Conservation (phyloP, 257 asterid genomes). For the Solanum medicagineum region DNA sequence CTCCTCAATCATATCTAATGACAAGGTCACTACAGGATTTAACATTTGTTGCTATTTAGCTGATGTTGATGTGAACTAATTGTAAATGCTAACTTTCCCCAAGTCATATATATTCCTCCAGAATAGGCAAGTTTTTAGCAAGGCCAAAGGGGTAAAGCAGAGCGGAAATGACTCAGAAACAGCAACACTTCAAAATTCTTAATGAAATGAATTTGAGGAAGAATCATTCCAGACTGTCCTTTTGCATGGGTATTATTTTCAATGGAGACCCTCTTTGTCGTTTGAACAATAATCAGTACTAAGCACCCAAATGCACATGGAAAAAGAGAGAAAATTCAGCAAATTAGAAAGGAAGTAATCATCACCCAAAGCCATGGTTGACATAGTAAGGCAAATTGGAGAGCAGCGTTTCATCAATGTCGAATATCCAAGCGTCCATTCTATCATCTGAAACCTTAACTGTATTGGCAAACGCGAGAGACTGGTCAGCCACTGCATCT, state of each 20-base stretch:
- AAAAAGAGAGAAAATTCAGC: neutral
- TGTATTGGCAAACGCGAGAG: conserved; percentile 32
- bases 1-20: neutral
- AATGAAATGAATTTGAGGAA: neutral
- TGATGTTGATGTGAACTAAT: neutral
- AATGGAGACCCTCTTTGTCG: neutral
- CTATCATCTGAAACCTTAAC: conserved; percentile 30
- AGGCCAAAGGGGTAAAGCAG: neutral
- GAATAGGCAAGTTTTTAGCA: neutral
- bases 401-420: conserved; percentile 78
- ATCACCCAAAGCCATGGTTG: conserved; percentile 66
- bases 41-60: neutral
- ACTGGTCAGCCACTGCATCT: conserved; percentile 47
- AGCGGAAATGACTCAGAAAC: neutral
- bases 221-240: neutral
- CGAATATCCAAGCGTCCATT: conserved; percentile 82
- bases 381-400: conserved; percentile 71
- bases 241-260: neutral
- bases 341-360: neutral
- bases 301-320: neutral
- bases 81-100: neutral
- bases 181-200: neutral
- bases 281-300: neutral
- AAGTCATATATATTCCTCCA: neutral
- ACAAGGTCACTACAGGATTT: neutral